These are phyloP conservation scores for Golubevia sp. DNA, from an alignment of 1,284 basidiomycete species.

Conservation along the genomic window DNA sequence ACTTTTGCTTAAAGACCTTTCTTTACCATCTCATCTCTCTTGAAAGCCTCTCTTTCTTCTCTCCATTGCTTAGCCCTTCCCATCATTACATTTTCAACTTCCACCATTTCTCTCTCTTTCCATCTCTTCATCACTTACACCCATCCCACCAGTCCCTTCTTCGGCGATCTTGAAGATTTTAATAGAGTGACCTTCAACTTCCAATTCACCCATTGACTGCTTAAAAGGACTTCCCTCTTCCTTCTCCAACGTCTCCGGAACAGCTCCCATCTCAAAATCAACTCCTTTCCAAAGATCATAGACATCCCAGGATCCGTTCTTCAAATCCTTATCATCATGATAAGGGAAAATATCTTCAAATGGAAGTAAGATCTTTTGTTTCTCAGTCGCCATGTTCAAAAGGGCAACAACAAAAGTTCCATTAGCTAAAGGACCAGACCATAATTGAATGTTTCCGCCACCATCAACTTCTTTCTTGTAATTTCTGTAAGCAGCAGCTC, in stretches of 20 bases:
- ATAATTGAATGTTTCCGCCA: slow-evolving; percentile 14
- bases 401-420: slow-evolving; percentile 12
- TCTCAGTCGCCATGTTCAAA: slow-evolving; percentile 14
- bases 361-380: slow-evolving; percentile 5
- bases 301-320: background rate
- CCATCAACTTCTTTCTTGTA: no score
- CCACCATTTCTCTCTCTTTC: background rate
- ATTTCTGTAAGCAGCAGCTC: slow-evolving; percentile 23
- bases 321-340: background rate
- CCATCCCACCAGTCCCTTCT: background rate
- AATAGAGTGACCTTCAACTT: background rate
- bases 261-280: background rate
- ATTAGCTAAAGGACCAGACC: slow-evolving; percentile 13
- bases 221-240: background rate
- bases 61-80: background rate
- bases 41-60: background rate
- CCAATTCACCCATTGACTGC: background rate
- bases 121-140: background rate
- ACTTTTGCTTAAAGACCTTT: no score
- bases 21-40: background rate
- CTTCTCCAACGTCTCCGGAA: background rate
- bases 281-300: slow-evolving; percentile 2
- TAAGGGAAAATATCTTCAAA: slow-evolving; percentile 14
- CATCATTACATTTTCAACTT: background rate
- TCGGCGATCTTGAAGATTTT: background rate